Evolutionary conservation across 1,139 yeast species (phyloP).

Genomic region (Pichia sp.): DNA sequence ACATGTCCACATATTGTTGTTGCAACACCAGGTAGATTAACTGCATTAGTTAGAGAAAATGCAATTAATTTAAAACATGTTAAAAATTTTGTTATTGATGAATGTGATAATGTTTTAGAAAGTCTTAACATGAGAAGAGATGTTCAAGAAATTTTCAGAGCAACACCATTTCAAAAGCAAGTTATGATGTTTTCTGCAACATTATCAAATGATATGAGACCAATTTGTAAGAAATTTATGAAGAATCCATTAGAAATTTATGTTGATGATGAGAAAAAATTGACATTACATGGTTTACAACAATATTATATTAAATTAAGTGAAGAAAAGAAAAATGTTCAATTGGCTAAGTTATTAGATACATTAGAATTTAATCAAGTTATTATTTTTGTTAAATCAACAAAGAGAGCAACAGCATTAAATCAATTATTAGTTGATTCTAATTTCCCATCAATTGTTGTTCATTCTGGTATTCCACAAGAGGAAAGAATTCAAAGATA

Average conservation of each 20-base stretch:
- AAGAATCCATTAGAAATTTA: slow-evolving; percentile 96
- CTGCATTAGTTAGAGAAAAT: slow-evolving; percentile 89
- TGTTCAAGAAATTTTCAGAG: slow-evolving; percentile 95
- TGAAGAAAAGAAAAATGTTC: slow-evolving; percentile 91
- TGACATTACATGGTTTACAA: slow-evolving; percentile 96
- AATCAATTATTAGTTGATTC: slow-evolving; percentile 85
- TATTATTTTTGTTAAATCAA: slow-evolving; percentile 89
- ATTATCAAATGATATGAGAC: slow-evolving; percentile 88
- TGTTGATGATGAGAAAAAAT: slow-evolving; percentile 96
- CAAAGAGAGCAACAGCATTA: slow-evolving; percentile 87
- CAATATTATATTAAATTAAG: slow-evolving; percentile 87
- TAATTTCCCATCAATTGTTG: slow-evolving; percentile 96
- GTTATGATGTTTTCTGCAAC: slow-evolving; percentile 99
- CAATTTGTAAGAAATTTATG: slow-evolving; percentile 95
- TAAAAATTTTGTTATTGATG: slow-evolving; percentile 93
- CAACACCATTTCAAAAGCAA: slow-evolving; percentile 97
- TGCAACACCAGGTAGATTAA: slow-evolving; percentile 97
- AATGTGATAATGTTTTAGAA: slow-evolving; percentile 97
- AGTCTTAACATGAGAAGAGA: slow-evolving; percentile 90
- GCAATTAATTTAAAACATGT: slow-evolving; percentile 79
- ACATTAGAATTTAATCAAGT: slow-evolving; percentile 97
- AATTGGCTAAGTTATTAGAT: slow-evolving; percentile 86
- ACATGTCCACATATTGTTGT: slow-evolving; percentile 96
- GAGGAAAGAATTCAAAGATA: slow-evolving; percentile 97
- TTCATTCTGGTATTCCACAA: slow-evolving; percentile 93